Percentiles rank a stretch among this genome's conserved stretches.
These are phyloP conservation scores for Globisporangium splendens DNA, from an alignment of 352 stramenopile genomes.

Conservation along the genomic window DNA sequence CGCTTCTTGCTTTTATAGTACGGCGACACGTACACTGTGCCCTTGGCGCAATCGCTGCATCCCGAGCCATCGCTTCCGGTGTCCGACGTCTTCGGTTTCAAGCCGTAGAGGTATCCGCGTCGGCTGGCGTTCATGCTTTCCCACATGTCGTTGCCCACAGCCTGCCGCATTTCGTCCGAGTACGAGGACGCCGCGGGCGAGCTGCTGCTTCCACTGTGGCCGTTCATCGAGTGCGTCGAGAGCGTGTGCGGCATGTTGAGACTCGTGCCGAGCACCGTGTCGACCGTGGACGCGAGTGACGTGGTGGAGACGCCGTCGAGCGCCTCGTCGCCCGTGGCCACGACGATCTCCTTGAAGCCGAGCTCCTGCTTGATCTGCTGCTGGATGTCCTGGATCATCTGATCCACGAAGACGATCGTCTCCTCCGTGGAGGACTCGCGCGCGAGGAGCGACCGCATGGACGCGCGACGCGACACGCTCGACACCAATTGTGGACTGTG, in stretches of 20 bases:
- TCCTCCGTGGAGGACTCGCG: slow-evolving; percentile 53
- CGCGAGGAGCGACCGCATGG: slow-evolving; percentile 23
- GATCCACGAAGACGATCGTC: slow-evolving; percentile 56
- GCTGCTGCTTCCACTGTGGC: no score
- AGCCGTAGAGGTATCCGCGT: slow-evolving; percentile 23
- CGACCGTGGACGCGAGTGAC: slow-evolving; percentile 4
- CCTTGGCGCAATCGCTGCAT: slow-evolving; percentile 58
- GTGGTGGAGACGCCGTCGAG: slow-evolving; percentile 3
- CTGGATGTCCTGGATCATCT: slow-evolving; percentile 66
- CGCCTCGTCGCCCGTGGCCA: slow-evolving; percentile 51
- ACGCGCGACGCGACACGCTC: slow-evolving; percentile 29
- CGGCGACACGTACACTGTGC: slow-evolving; percentile 67
- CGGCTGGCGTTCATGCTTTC: slow-evolving; percentile 12
- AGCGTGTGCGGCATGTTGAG: slow-evolving; percentile 5
- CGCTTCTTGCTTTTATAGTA: slow-evolving; percentile 56
- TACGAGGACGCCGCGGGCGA: slow-evolving; percentile 17
- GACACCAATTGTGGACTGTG: slow-evolving; percentile 32
- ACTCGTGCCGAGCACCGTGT: not conserved
- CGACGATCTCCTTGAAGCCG: slow-evolving; percentile 60
- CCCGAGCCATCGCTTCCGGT: slow-evolving; percentile 23
- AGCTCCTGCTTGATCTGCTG: slow-evolving; percentile 52
- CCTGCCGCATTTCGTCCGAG: slow-evolving; percentile 19
- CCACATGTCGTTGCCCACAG: slow-evolving; percentile 19
- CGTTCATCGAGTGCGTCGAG: slow-evolving; percentile 5
- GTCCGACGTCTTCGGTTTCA: slow-evolving; percentile 22